Evolutionary conservation across 2,329 filamentous ascomycete species (phyloP).

Genomic region (Albophoma yamanashiensis): DNA sequence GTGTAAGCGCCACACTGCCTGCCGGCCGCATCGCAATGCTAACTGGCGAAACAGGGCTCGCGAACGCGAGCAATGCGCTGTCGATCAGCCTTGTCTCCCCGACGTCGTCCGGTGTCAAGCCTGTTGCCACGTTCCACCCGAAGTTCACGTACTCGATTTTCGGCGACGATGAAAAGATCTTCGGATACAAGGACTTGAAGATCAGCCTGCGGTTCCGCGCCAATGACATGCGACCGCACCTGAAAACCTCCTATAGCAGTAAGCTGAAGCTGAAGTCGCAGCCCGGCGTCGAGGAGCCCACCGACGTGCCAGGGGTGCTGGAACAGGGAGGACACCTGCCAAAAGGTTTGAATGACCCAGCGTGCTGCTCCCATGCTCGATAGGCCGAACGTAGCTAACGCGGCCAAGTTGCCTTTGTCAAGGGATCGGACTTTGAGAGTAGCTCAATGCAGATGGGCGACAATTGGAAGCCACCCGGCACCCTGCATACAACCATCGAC

Average conservation of each 20-base stretch:
- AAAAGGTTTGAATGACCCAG: slow-evolving; percentile 27
- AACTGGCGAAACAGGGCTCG: slow-evolving; percentile 36
- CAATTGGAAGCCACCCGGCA: slow-evolving; percentile 63
- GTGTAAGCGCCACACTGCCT: slow-evolving; percentile 14
- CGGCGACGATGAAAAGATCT: slow-evolving; percentile 83
- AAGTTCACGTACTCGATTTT: slow-evolving; percentile 88
- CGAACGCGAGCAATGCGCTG: slow-evolving; percentile 51
- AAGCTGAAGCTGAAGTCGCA: slow-evolving; percentile 65
- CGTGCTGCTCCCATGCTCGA: background rate
- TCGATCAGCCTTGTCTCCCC: slow-evolving; percentile 48
- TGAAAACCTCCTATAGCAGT: slow-evolving; percentile 60
- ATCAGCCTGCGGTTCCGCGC: slow-evolving; percentile 60
- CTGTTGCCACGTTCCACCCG: slow-evolving; percentile 64
- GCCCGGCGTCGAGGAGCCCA: slow-evolving; percentile 52
- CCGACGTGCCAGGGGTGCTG: slow-evolving; percentile 57
- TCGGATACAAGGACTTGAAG: slow-evolving; percentile 75
- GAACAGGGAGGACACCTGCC: slow-evolving; percentile 57
- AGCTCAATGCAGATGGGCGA: slow-evolving; percentile 35
- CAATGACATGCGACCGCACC: slow-evolving; percentile 66
- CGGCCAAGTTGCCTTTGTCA: slow-evolving; percentile 53
- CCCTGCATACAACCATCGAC: slow-evolving; percentile 54
- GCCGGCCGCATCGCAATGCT: background rate
- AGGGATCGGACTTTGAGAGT: slow-evolving; percentile 48
- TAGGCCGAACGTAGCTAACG: background rate
- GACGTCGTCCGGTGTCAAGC: slow-evolving; percentile 37